Base-by-base conservation (phyloP, 108 stramenopile genomes). In the Schizochytrium sp. region DNA sequence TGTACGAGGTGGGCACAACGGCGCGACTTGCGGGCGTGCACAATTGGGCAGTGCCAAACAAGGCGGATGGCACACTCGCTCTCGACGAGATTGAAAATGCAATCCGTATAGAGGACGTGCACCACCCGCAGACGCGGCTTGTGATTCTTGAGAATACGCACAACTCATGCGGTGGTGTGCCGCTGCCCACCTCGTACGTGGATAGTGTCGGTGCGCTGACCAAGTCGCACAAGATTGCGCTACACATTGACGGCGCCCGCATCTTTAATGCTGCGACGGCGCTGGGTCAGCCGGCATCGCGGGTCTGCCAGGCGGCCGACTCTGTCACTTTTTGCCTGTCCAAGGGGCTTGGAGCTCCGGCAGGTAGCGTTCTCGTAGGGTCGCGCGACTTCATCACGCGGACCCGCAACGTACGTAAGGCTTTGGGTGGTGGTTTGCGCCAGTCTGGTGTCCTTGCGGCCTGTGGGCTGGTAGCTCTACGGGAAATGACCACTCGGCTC, bases 81-180 rank as follows among this genome's bases (percentile, higher is more conserved):
- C 51, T 95, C 8, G 95, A 96, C 8, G 94, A 25, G 19, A 8
- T 88, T 12, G 72, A 19, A 18, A 16, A 93, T 59, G 95, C 95
- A 8, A 91, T 94, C 83, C 96, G 95, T 8, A 44, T 29, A 3
- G 97, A 97, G 69, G 98, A 99, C 90, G 95, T 95, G 89, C 99
- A 99, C 92, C 98, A 91, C 88, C 94, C 99, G 5, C 92, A 94
- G 29, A 96, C 99, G 1, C 90, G 89, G 51, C 72, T 98, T 59
- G 91, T 99, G 47, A 95, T 95, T 89, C 91, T 99, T 69, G 99
- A 99, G 92, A 98, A 98, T 92, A 97, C 98, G 16, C 98, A 98
- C 91, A 97, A 98, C 88, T 95, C 96, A 92, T 89, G 97, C 34
- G 99, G 99, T 57, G 99, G 99, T 0, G 93, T 95, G n/a, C 95